Base-by-base conservation (phyloP, 148 eudicot species). In the Simmondsia chinensis region DNA sequence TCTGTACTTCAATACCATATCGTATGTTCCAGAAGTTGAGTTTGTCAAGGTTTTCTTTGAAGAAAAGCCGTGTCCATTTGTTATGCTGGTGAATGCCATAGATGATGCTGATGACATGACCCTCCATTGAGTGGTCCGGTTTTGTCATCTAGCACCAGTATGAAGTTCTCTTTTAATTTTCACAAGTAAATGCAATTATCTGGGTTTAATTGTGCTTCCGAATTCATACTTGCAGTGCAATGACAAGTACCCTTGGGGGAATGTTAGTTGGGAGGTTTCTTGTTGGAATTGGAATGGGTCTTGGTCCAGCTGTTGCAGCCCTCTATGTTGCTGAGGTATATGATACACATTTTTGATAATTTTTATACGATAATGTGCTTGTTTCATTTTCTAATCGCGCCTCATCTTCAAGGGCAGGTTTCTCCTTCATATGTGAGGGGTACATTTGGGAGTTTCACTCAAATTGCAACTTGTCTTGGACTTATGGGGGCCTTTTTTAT, bases 311-410 rank as follows among this genome's bases (percentile, higher is more conserved):
- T 61, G 80, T 82, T 57, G 93, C 88, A 49, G 80, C 96, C 59
- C 87, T 87, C 31, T 87, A 87, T 57, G 79, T 87, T 20, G 58
- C 96, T 13, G 96, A 87, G 96, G 96, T 87, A 69, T 24, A n/a
- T 28, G 48, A 33, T 25, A 21, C 35, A 11, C n/a, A n/a, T n/a
- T n/a, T n/a, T n/a, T 30, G 29, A 35, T 17, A 7, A 4, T 13
- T 31, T 2, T 2, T 40, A 20, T 68, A 2, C 42, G 28, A 19
- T 23, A 31, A 24, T 11, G 7, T 46, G 9, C 20, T 64, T 28
- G 24, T 15, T 26, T 15, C 9, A 13, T 25, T 55, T 26, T 16
- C 53, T 33, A 17, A 39, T 50, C 35, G 39, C 38, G 19, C 15
- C 36, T 52, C 18, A 4, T 23, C 16, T 23, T 40, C 12, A 26